Conservation (phyloP, 2,329 filamentous ascomycete genomes). For the Pestalotiopsis sp. region DNA sequence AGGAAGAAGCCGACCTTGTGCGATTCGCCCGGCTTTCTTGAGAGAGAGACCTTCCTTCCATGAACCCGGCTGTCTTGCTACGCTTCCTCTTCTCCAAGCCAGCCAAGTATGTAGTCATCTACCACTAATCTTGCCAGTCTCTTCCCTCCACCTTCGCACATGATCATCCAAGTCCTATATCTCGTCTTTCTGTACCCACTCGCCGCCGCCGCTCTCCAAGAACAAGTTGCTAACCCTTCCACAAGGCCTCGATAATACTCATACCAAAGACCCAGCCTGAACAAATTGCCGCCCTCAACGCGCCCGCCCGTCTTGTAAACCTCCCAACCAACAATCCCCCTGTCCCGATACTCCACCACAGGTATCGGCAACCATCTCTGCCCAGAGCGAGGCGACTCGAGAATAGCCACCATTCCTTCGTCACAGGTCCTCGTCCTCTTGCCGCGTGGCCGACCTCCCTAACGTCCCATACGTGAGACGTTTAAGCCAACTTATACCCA, state of each 20-base stretch:
- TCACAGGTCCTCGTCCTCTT: constrained; percentile 80
- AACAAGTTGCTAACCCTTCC: neutral
- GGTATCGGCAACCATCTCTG: constrained; percentile 74
- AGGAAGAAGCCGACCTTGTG: neutral
- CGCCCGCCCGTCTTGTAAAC: neutral
- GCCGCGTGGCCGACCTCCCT: constrained; percentile 85
- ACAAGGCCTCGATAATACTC: constrained; percentile 63
- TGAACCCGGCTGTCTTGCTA: constrained; percentile 89
- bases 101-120: constrained; percentile 70
- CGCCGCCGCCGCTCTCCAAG: neutral
- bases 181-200: neutral
- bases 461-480: constrained; percentile 76
- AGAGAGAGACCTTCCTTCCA: constrained; percentile 53
- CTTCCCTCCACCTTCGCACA: neutral
- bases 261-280: constrained; percentile 10
- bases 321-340: constrained; percentile 71
- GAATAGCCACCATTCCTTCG: constrained; percentile 84
- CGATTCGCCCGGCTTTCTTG: neutral
- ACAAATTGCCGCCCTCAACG: constrained; percentile 14
- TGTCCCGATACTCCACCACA: constrained; percentile 78
- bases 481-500: constrained; percentile 41
- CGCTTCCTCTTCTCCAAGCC: constrained; percentile 87
- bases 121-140: constrained; percentile 1
- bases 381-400: constrained; percentile 60
- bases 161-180: neutral